Evolutionary conservation across 164 flowering plant species (phyloP).

Genomic region (Vitis labrusca): DNA sequence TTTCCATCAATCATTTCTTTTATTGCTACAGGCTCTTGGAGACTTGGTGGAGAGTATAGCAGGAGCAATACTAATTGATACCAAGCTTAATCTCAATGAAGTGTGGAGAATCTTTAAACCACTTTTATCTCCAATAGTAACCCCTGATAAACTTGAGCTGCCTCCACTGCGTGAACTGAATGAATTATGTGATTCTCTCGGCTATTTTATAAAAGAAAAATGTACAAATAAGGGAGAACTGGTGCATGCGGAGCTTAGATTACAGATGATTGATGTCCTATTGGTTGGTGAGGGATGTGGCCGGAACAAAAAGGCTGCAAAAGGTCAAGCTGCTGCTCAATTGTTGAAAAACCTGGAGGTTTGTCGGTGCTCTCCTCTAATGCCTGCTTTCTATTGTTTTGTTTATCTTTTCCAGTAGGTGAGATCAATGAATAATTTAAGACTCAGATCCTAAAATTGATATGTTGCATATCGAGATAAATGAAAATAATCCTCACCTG

Average conservation of each 20-base stretch:
- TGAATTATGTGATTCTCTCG: conserved; percentile 74
- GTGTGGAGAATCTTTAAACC: conserved; percentile 83
- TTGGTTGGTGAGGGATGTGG: conserved; percentile 58
- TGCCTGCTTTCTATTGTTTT: background rate
- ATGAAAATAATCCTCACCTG: too few species aligned
- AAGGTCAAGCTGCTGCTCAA: conserved; percentile 68
- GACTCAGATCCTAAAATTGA: too few species aligned
- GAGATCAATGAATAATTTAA: too few species aligned
- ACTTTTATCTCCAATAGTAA: conserved; percentile 79
- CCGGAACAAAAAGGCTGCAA: conserved; percentile 55
- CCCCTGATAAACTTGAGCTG: conserved; percentile 84
- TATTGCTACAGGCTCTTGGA: conserved; percentile 71
- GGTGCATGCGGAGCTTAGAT: conserved; percentile 52
- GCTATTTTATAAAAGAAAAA: conserved; percentile 59
- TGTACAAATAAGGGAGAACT: conserved; percentile 38
- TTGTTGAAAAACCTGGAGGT: conserved; percentile 78
- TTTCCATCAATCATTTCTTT: background rate
- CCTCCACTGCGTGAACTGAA: conserved; percentile 69
- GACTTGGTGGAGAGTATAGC: conserved; percentile 94
- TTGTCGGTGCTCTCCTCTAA: conserved; percentile 13
- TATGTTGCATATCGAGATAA: too few species aligned
- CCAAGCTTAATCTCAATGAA: conserved; percentile 58
- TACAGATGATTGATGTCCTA: conserved; percentile 68
- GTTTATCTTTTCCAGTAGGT: background rate
- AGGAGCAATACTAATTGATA: conserved; percentile 79